Evolutionary conservation across 1,284 basidiomycete species (phyloP).

Genomic region (Cutaneotrichosporon sp.): DNA sequence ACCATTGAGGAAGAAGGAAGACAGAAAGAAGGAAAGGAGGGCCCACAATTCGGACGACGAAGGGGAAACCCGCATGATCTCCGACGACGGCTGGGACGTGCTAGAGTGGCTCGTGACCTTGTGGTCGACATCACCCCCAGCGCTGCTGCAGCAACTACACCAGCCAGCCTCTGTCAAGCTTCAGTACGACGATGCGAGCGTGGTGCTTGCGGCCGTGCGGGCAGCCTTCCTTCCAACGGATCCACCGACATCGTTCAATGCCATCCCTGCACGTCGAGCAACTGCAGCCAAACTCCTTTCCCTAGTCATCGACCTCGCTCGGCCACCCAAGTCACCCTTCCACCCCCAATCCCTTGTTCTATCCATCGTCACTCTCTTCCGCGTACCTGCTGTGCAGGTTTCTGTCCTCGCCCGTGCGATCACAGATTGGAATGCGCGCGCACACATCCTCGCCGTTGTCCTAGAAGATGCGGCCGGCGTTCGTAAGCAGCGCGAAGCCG

Average conservation of each 20-base stretch:
- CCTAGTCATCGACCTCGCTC: constrained; percentile 27
- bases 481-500: constrained; percentile 8
- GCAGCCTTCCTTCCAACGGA: constrained; percentile 5
- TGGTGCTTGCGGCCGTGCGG: constrained; percentile 25
- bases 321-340: constrained; percentile 19
- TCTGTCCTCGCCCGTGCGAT: constrained; percentile 7
- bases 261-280: constrained; percentile 5
- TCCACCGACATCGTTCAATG: background rate
- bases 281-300: constrained; percentile 18
- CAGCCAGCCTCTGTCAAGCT: constrained; percentile 22
- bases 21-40: constrained; percentile 5
- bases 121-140: constrained; percentile 28
- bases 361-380: constrained; percentile 27
- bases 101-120: constrained; percentile 35
- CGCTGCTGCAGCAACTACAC: constrained; percentile 35
- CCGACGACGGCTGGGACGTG: constrained; percentile 32
- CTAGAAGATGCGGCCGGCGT: constrained; percentile 38
- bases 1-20: constrained; percentile 10
- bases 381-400: constrained; percentile 17
- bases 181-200: constrained; percentile 27
- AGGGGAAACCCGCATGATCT: background rate
- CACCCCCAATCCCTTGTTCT: constrained; percentile 28
- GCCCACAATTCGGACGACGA: constrained; percentile 6
- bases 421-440: background rate
- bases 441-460: constrained; percentile 27